Evolutionary conservation across 208 protist species (phyloP).

Genomic region (Balamuthia mandrillaris): DNA sequence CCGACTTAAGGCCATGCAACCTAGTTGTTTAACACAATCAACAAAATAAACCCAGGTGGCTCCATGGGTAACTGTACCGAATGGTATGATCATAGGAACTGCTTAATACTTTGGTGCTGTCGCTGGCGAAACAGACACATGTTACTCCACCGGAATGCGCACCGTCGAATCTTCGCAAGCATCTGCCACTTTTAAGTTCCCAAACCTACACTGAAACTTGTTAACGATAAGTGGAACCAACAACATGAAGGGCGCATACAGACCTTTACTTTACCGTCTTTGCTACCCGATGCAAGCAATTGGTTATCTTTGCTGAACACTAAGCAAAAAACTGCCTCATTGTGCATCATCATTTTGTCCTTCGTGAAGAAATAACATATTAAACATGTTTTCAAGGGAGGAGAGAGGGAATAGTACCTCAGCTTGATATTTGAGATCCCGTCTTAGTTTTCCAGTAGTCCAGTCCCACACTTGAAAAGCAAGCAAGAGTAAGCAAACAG

Average conservation of each 20-base stretch:
- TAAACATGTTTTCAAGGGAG: background rate
- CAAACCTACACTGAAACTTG: slow-evolving; percentile 24
- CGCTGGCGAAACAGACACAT: slow-evolving; percentile 33
- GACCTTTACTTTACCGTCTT: slow-evolving; percentile 39
- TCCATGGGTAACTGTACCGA: background rate
- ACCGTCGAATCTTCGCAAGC: slow-evolving; percentile 28
- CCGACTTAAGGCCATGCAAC: slow-evolving; percentile 41
- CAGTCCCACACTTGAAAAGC: slow-evolving; percentile 46
- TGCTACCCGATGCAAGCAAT: slow-evolving; percentile 12
- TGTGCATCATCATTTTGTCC: slow-evolving; percentile 46
- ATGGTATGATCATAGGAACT: slow-evolving; percentile 37
- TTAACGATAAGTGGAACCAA: background rate
- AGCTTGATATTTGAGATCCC: slow-evolving; percentile 33
- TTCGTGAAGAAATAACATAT: background rate
- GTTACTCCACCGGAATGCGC: slow-evolving; percentile 40
- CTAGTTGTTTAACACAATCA: background rate
- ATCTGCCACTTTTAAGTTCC: slow-evolving; percentile 13
- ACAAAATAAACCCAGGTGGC: background rate
- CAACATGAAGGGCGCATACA: background rate
- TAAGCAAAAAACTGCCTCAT: slow-evolving; percentile 38
- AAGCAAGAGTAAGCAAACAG: too few relatives aligned
- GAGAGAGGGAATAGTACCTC: background rate
- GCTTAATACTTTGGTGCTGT: slow-evolving; percentile 10
- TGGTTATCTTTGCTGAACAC: slow-evolving; percentile 43
- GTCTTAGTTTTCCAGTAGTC: slow-evolving; percentile 29